Conservation (phyloP, 768 basidiomycete species). For the Gyrodon lividus region DNA sequence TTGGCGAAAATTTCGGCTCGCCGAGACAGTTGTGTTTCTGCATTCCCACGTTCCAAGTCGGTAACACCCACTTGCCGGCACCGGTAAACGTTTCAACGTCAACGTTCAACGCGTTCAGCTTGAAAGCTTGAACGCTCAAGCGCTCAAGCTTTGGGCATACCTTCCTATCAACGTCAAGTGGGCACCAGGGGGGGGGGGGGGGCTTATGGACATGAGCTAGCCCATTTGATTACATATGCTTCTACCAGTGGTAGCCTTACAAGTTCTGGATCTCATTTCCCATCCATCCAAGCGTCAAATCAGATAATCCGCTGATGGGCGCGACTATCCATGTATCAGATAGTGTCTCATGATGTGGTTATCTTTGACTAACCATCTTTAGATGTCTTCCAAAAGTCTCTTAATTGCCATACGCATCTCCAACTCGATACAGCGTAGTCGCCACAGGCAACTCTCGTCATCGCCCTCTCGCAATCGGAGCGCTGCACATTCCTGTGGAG, state of each 20-base stretch:
- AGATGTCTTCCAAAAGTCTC: slow-evolving; percentile 34
- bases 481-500: slow-evolving; percentile 30
- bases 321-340: neutral
- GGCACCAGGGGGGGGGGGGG: too few species aligned
- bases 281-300: neutral
- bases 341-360: neutral
- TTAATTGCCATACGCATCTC: slow-evolving; percentile 46
- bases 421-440: slow-evolving; percentile 53
- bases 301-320: neutral
- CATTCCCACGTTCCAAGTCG: too few species aligned
- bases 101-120: too few species aligned
- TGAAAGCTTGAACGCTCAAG: too few species aligned
- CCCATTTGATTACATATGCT: too few species aligned
- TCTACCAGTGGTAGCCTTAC: too few species aligned
- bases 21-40: slow-evolving; percentile 1
- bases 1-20: slow-evolving; percentile 3
- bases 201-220: too few species aligned
- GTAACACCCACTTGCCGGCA: too few species aligned
- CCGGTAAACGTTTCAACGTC: too few species aligned
- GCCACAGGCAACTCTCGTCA: slow-evolving; percentile 74
- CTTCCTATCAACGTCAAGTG: too few species aligned
- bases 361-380: neutral
- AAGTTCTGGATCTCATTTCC: neutral
- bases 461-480: slow-evolving; percentile 62
- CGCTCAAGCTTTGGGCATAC: too few species aligned